A percentile compares a stretch with the other conserved stretches of the same genome.
Conservation (phyloP, 768 basidiomycete species). For the Tephrocybe sp. region DNA sequence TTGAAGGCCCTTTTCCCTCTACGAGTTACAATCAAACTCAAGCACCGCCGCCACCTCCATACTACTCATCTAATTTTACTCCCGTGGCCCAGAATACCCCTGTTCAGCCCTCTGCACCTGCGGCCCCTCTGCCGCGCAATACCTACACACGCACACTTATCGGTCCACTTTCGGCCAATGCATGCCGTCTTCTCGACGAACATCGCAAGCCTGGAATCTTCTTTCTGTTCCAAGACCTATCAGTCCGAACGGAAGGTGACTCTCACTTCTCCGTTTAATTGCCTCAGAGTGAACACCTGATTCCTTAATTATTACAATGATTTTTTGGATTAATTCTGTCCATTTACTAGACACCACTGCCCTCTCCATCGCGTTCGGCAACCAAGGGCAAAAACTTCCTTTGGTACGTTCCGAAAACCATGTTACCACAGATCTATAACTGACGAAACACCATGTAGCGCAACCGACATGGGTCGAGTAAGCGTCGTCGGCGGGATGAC, state of each 20-base stretch:
- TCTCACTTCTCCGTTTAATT: conserved; percentile 2
- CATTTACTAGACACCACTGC: conserved; percentile 72
- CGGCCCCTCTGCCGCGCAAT: conserved; percentile 52
- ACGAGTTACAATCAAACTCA: conserved; percentile 24
- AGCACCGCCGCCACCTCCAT: conserved; percentile 23
- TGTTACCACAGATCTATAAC: conserved; percentile 18
- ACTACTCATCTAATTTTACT: conserved; percentile 20
- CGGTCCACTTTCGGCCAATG: conserved; percentile 85
- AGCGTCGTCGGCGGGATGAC: conserved; percentile 59
- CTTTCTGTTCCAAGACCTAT: conserved; percentile 93
- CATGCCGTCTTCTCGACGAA: conserved; percentile 80
- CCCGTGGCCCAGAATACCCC: conserved; percentile 12
- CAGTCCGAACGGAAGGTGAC: conserved; percentile 86
- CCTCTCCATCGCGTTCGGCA: conserved; percentile 83
- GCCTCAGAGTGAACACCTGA: conserved; percentile 7
- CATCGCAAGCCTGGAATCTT: conserved; percentile 86
- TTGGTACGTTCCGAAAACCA: conserved; percentile 50
- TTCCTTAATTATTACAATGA: conserved; percentile 16
- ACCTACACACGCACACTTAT: conserved; percentile 86
- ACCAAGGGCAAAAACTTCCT: conserved; percentile 87
- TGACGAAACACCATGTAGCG: conserved; percentile 44
- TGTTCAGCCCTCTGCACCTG: conserved; percentile 15
- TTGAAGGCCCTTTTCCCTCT: conserved; percentile 28
- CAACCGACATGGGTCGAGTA: conserved; percentile 75
- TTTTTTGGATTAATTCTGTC: conserved; percentile 2